A percentile compares a stretch with the other conserved stretches of the same genome.
Evolutionary conservation across 2,329 filamentous ascomycete species (phyloP).

Genomic region (Cadophora sp.): DNA sequence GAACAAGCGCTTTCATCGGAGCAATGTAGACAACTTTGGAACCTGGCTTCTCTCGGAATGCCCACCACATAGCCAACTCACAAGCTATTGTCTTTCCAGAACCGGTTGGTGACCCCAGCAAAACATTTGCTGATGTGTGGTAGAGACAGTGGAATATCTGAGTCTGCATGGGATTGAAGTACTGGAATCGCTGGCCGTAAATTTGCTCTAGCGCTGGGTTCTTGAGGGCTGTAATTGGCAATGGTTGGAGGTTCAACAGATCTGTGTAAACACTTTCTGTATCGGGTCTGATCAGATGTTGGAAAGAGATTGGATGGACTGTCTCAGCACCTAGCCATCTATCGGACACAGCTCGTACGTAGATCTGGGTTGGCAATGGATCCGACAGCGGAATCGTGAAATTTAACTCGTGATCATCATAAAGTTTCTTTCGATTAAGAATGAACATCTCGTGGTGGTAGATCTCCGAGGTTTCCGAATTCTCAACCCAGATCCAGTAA

Average conservation of each 20-base stretch:
- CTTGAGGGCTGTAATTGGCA: conserved; percentile 86
- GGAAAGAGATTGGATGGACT: conserved; percentile 93
- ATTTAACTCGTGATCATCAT: conserved; percentile 96
- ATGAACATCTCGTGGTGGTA: conserved; percentile 99
- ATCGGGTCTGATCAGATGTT: conserved; percentile 95
- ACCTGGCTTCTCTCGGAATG: conserved; percentile 90
- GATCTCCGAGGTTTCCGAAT: conserved; percentile 96
- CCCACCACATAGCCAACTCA: conserved; percentile 99
- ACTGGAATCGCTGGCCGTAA: conserved; percentile 88
- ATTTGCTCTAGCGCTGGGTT: conserved; percentile 87
- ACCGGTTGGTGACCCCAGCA: conserved; percentile 93
- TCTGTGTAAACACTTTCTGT: conserved; percentile 98
- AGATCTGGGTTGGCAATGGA: conserved; percentile 93
- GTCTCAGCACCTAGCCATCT: conserved; percentile 97
- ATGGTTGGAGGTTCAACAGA: conserved; percentile 86
- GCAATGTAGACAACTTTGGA: conserved; percentile 99
- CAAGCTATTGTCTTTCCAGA: conserved; percentile 97
- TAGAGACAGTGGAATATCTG: conserved; percentile 98
- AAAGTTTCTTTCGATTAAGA: conserved; percentile 83
- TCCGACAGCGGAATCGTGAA: conserved; percentile 97
- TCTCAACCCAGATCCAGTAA: conserved; percentile 99
- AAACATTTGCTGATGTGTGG: conserved; percentile 87
- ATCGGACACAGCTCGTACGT: conserved; percentile 92
- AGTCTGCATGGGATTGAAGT: conserved; percentile 99
- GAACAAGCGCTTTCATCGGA: conserved; percentile 98